Base-by-base conservation (phyloP, 1,139 yeast species). In the Yamadazyma triangularis region DNA sequence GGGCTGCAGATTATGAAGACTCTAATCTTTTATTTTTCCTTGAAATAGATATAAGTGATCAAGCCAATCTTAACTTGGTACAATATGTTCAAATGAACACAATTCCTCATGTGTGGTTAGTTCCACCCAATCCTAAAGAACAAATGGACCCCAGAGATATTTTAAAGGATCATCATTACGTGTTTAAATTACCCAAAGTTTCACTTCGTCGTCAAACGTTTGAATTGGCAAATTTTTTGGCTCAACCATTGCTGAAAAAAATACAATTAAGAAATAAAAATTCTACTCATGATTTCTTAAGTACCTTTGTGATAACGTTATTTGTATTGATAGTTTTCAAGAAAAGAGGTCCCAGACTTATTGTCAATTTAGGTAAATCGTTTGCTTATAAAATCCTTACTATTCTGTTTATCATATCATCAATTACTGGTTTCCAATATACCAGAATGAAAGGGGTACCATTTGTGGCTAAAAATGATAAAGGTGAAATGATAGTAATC, bases 21-120 rank as follows among this genome's bases (percentile, higher is more conserved):
- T 39, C 58, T 21, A 50, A 60, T 33, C 51, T 57, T 23, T 56
- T 77, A 6, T 64, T 64, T 40, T 75, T 80, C 44, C 58, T 66
- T 18, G 59, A 60, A 27, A 65, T 75, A 10, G 89, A 82, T 40
- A 68, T 76, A 15, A 50, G 53, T 3, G 64, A 67, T 24, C 59
- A 63, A 21, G 44, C 59, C 8, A 59, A 67, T 29, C 42, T 60
- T 9, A 47, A 38, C 4, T 34, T 65, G 9, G 71, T 75, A 38
- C 50, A 56, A 16, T 52, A 55, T 14, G 45, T 79, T 30, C 52
- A 58, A 4, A 47, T 81, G 33, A 53, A 52, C 4, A 57, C 74
- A 3, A 73, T 80, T 3, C 91, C 93, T 2, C 79, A 76, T 39
- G 42, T 79, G 8, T 76, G 87, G 76, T 58, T 81, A 3, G 66